Conservation (phyloP, 2,329 filamentous ascomycete genomes). For the Diaporthe sp. region DNA sequence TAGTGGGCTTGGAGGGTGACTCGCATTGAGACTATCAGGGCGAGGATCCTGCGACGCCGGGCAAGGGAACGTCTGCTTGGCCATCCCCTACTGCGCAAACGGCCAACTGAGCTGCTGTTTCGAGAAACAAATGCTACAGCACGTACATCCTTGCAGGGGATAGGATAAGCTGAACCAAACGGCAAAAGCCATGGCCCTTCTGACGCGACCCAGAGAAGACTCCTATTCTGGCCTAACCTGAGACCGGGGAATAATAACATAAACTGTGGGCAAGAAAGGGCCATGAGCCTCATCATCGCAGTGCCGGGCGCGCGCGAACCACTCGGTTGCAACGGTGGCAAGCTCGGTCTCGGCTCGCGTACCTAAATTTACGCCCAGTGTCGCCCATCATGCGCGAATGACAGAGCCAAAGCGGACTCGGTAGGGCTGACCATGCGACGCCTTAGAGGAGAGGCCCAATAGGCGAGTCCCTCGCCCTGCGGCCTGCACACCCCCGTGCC, state of each 20-base stretch:
- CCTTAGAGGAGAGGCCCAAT: background rate
- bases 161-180: background rate
- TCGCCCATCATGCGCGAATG: constrained; percentile 11
- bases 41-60: constrained; percentile 19
- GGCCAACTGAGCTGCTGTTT: constrained; percentile 19
- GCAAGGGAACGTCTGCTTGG: constrained; percentile 3
- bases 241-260: background rate
- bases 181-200: background rate
- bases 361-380: constrained; percentile 20
- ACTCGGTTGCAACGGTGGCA: constrained; percentile 3
- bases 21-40: constrained; percentile 28
- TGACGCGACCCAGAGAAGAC: background rate
- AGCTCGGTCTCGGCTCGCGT: background rate
- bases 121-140: constrained; percentile 19
- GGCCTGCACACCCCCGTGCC: background rate
- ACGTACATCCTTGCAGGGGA: background rate
- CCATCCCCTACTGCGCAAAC: background rate
- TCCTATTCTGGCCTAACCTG: background rate
- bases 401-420: constrained; percentile 16
- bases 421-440: constrained; percentile 26
- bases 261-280: background rate
- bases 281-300: constrained; percentile 16
- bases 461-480: background rate
- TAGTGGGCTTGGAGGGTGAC: constrained; percentile 23
- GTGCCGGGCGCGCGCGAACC: background rate